These are phyloP conservation scores for Botrytis galanthina DNA, from an alignment of 2,329 filamentous ascomycete species.

Conservation along the genomic window DNA sequence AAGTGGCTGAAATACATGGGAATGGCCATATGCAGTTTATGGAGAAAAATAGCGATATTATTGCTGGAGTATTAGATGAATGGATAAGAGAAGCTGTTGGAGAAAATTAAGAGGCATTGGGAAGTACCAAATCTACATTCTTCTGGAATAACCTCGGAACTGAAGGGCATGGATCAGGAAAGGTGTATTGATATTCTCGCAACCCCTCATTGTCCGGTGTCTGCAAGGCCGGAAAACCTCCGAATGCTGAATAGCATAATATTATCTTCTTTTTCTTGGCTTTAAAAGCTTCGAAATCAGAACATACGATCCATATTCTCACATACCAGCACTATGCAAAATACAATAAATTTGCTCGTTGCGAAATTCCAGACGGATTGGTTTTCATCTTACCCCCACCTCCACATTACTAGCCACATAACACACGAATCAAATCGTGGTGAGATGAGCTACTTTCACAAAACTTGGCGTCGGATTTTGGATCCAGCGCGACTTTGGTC, in stretches of 20 bases:
- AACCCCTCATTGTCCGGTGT: not conserved
- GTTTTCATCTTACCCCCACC: not conserved
- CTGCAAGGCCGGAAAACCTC: not conserved
- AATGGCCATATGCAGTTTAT: conserved; percentile 51
- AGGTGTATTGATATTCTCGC: not conserved
- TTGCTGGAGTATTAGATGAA: conserved; percentile 37
- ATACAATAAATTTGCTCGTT: not conserved
- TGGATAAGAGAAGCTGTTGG: conserved; percentile 30
- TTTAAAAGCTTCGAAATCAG: not conserved
- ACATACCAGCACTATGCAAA: not conserved
- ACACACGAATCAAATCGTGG: not conserved
- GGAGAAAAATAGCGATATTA: conserved; percentile 48
- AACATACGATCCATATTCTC: not conserved
- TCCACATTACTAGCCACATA: not conserved
- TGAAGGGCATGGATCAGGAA: too few relatives aligned
- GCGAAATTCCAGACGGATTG: not conserved
- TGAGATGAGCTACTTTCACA: not conserved
- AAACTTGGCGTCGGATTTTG: not conserved
- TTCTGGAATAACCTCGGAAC: not conserved
- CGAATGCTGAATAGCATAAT: not conserved
- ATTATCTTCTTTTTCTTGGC: not conserved
- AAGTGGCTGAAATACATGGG: conserved; percentile 40
- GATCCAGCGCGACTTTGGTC: not conserved
- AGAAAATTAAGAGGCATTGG: not conserved
- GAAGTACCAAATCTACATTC: not conserved